Conservation (phyloP, 495 filamentous ascomycete genomes). For the Penicillium flavigenum region DNA sequence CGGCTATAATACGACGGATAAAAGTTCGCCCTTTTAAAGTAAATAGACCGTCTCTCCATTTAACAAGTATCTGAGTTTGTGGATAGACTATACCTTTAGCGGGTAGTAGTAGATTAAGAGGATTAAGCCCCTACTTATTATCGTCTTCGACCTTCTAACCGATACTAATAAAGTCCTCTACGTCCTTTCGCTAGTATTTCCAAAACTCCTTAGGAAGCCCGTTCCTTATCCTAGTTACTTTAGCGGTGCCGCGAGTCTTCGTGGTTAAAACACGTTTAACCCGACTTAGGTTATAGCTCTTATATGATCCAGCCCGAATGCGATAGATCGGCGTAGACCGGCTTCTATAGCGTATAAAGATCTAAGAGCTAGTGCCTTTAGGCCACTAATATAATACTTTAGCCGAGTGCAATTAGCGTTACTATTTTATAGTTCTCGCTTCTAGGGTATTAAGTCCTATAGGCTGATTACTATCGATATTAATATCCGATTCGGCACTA, state of each 20-base stretch:
- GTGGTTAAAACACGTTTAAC: constrained; percentile 14
- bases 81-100: constrained; percentile 18
- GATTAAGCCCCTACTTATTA: constrained; percentile 18
- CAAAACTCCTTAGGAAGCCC: constrained; percentile 16
- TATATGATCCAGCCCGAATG: constrained; percentile 22
- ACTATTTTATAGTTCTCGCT: constrained; percentile 10
- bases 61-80: constrained; percentile 23
- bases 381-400: constrained; percentile 52
- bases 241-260: constrained; percentile 16
- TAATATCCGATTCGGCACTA: not conserved
- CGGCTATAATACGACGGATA: constrained; percentile 20
- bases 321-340: constrained; percentile 17
- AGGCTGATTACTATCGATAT: not conserved
- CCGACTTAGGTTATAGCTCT: constrained; percentile 17
- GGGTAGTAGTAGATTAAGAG: constrained; percentile 13
- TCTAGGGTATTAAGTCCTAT: constrained; percentile 16
- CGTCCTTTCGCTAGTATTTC: constrained; percentile 21
- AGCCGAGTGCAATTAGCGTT: constrained; percentile 31
- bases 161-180: constrained; percentile 22
- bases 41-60: constrained; percentile 24
- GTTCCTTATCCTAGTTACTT: constrained; percentile 8
- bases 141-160: constrained; percentile 29
- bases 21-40: constrained; percentile 25
- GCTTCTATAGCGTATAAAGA: constrained; percentile 23
- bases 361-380: constrained; percentile 24